phyloP scores from a whole-genome alignment of 495 filamentous ascomycete genomes.

The Annulohypoxylon moriforme region DNA sequence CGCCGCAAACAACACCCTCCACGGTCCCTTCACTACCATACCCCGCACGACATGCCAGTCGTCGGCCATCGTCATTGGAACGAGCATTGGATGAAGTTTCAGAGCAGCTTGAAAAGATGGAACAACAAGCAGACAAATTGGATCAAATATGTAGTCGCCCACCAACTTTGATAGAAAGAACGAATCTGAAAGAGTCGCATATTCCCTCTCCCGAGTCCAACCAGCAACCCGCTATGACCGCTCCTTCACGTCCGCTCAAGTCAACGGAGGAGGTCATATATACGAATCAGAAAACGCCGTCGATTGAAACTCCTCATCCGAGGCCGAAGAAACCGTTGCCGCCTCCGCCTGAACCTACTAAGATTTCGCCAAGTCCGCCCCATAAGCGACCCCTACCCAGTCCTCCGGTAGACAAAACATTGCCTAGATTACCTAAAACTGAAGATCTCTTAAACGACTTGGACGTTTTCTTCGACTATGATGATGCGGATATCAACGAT shows the following conservation, averaged over 20 bases:
- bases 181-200: conserved; percentile 22
- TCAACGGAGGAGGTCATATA: conserved; percentile 37
- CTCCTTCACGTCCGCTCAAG: conserved; percentile 26
- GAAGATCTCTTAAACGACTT: conserved; percentile 37
- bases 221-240: neutral
- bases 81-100: conserved; percentile 53
- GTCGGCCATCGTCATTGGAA: conserved; percentile 51
- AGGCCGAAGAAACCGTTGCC: conserved; percentile 22
- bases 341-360: conserved; percentile 24
- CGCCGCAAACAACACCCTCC: conserved; percentile 38
- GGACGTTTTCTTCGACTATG: conserved; percentile 44
- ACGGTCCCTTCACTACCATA: conserved; percentile 46
- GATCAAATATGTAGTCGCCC: conserved; percentile 7
- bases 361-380: conserved; percentile 1
- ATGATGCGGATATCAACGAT: conserved; percentile 53
- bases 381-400: neutral
- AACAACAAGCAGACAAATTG: conserved; percentile 26
- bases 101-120: conserved; percentile 50
- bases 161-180: conserved; percentile 27
- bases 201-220: neutral
- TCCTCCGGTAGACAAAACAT: conserved; percentile 22
- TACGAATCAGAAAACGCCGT: conserved; percentile 41
- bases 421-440: conserved; percentile 34
- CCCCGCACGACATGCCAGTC: conserved; percentile 47
- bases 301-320: conserved; percentile 12